Base-by-base conservation (phyloP, 2,329 filamentous ascomycete genomes). In the Penicillium thymicola region DNA sequence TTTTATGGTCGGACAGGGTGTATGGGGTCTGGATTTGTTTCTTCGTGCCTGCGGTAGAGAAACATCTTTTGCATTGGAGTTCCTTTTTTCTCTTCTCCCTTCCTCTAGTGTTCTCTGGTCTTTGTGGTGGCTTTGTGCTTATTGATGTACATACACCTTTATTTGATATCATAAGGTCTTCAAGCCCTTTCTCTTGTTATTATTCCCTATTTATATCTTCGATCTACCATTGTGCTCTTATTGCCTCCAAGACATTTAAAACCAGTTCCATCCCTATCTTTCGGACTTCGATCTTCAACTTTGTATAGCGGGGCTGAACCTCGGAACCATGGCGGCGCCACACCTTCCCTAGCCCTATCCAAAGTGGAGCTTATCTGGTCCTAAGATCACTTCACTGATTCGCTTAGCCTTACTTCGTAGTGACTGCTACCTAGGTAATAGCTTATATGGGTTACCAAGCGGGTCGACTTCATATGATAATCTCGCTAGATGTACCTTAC, bases 1-100 rank as follows among this genome's bases (percentile, higher is more conserved):
- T 51, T 37, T 41, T 55, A 41, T 52, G 44, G 52, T 52, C 54
- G 51, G 55, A 47, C 23, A 45, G 51, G 40, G 55, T 58, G 30
- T 51, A 43, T 43, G 28, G 48, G 30, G 14, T 25, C 18, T 58
- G 46, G 34, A 45, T 45, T 18, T 51, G 32, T 49, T 27, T 53
- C 36, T 47, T 25, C 5, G 30, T 47, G n/a, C n/a, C 28, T 36
- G 38, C 38, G 18, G 42, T 50, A 54, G 41, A 40, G 36, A 37
- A 36, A 43, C 10, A 52, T 45, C 38, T 55, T 28, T 55, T 51
- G 40, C 42, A 5, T 46, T n/a, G 30, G 44, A 25, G 30, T 25
- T 36, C 36, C 14, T 25, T n/a, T 34, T 34, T 36, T 36, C 18
- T 16, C 23, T n/a, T n/a, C 14, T 13, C 11, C 11, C 16, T 30